Conservation (phyloP, 139 green algal genomes). For the Tetratostichococcus sp. region DNA sequence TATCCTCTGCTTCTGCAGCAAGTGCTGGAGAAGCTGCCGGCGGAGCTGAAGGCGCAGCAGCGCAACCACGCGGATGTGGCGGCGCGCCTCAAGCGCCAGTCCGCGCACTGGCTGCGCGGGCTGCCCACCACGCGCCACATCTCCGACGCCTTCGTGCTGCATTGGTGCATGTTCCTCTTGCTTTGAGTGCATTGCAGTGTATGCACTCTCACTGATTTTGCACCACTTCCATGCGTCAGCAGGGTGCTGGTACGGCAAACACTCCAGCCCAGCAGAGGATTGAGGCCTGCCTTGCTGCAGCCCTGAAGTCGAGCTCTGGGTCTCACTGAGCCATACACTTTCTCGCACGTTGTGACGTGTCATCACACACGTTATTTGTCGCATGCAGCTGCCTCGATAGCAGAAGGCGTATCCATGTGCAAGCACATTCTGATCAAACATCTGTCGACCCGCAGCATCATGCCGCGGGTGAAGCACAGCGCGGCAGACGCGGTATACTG, state of each 20-base stretch:
- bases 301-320: too few species aligned
- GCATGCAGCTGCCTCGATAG: too few species aligned
- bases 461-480: conserved; percentile 51
- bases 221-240: too few species aligned
- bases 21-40: conserved; percentile 31
- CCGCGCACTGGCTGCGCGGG: not conserved
- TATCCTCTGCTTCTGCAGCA: conserved; percentile 25
- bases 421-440: too few species aligned
- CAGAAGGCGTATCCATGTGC: too few species aligned
- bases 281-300: too few species aligned
- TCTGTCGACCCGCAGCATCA: conserved; percentile 19
- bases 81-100: conserved; percentile 13
- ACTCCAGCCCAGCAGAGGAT: too few species aligned
- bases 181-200: not conserved
- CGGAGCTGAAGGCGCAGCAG: conserved; percentile 44
- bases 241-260: too few species aligned
- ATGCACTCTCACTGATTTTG: too few species aligned
- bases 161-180: not conserved
- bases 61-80: conserved; percentile 30
- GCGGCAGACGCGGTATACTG: conserved; percentile 59
- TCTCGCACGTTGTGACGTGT: too few species aligned
- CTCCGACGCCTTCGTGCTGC: not conserved
- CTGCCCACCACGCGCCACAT: not conserved
- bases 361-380: too few species aligned
- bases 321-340: too few species aligned